Base-by-base conservation (phyloP, 306 rosid genomes). In the Rosa persica region DNA sequence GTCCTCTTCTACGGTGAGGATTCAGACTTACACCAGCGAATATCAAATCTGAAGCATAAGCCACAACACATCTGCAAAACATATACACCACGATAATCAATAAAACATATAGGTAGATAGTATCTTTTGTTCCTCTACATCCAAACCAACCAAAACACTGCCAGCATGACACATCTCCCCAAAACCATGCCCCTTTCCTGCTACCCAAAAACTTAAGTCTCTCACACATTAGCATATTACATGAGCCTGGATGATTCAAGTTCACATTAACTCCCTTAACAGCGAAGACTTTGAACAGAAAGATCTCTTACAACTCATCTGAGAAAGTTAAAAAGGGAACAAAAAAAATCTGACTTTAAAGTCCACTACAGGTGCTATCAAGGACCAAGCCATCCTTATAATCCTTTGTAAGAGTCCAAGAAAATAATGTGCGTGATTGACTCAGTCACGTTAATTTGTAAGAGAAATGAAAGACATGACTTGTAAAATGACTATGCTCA, bases 11-110 rank as follows among this genome's bases (percentile, higher is more conserved):
- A 17, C 98, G 93, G 78, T 95, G 95, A 70, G 98, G 98, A 83
- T 93, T 92, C 82, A 95, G 9, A 78, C 97, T 84, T 58, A 89
- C 86, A 78, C 83, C 82, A 82, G 90, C 83, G 86, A 95, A 95
- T 77, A 91, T 38, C 70, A 93, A 87, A 88, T 95, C 98, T 55
- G 98, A 95, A 77, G 97, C 60, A 87, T 78, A 95, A 78, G 98
- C 98, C 30, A 87, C 97, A 74, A 95, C 98, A 77, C 98, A 95
- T 80, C 98, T 95, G 83, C 87, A 90, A 80, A 57, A 80, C 5
- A 46, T 67, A 49, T 69, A 44, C 72, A 51, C 52, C 81, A 12
- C 60, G 80, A 25, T 39, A 52, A 67, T 64, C 64, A 20, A 69
- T 38, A 67, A 9, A 5, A 54, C 16, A 36, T 2, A 15, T 7